Evolutionary conservation across 331 rosid species (phyloP).

Genomic region (Pyracantha coccinea): DNA sequence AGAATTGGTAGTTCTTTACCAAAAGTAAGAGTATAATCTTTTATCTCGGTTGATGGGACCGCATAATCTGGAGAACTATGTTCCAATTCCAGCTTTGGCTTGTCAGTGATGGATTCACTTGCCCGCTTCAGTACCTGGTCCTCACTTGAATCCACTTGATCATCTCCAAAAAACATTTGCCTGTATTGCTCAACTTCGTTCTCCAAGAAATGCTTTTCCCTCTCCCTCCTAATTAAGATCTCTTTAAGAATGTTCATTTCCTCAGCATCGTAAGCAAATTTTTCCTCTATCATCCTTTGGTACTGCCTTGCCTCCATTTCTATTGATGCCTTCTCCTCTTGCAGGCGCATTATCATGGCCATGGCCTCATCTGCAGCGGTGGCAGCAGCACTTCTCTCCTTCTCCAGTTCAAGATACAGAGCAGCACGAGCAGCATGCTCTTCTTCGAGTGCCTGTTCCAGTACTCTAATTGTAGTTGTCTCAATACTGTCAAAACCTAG

Average conservation of each 20-base stretch:
- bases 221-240: conserved; percentile 45
- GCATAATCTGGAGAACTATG: conserved; percentile 14
- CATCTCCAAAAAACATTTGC: conserved; percentile 25
- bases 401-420: conserved; percentile 43
- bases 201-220: conserved; percentile 44
- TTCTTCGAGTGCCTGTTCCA: conserved; percentile 45
- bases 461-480: conserved; percentile 15
- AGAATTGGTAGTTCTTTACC: conserved; percentile 22
- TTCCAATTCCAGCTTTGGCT: conserved; percentile 11
- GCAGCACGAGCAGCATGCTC: conserved; percentile 31
- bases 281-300: conserved; percentile 47
- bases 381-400: conserved; percentile 54
- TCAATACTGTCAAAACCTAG: conserved; percentile 15
- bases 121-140: conserved; percentile 4
- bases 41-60: conserved; percentile 19
- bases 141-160: conserved; percentile 17
- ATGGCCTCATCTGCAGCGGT: conserved; percentile 51
- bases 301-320: conserved; percentile 53
- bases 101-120: background rate
- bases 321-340: conserved; percentile 49
- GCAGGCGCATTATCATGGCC: conserved; percentile 54
- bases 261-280: conserved; percentile 39
- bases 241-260: conserved; percentile 56
- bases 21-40: conserved; percentile 10
- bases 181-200: conserved; percentile 35